A percentile compares a stretch with the other conserved stretches of the same genome.
These are phyloP conservation scores for Coccomyxa sp. DNA, from an alignment of 139 green algal species.

Conservation along the genomic window DNA sequence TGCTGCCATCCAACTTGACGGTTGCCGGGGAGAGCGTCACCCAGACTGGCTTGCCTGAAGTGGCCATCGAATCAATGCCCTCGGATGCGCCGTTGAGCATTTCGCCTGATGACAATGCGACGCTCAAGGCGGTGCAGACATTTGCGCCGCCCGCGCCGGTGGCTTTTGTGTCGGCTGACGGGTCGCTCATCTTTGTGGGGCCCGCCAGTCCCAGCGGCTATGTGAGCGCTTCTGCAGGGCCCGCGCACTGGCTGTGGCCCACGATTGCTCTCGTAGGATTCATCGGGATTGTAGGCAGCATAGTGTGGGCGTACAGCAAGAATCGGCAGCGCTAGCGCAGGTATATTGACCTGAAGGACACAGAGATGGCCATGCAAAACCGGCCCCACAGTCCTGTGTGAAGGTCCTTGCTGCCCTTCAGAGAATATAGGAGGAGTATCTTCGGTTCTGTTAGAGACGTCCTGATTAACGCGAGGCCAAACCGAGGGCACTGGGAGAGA, in stretches of 20 bases:
- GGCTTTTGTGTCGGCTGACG: neutral
- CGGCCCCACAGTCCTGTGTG: neutral
- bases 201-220: neutral
- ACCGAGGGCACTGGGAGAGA: too few species aligned
- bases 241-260: neutral
- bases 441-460: too few species aligned
- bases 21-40: too few species aligned
- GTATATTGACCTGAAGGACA: conserved; percentile 1
- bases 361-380: neutral
- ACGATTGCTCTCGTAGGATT: neutral
- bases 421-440: too few species aligned
- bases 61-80: too few species aligned
- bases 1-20: too few species aligned
- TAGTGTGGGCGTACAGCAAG: neutral
- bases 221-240: neutral
- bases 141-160: neutral
- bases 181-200: neutral
- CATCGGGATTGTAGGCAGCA: neutral
- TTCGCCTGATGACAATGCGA: neutral
- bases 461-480: too few species aligned
- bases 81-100: too few species aligned
- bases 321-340: neutral
- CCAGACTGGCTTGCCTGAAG: too few species aligned
- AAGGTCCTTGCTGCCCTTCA: neutral
- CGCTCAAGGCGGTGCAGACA: neutral